Evolutionary conservation across 202 grass and related monocot genomes (phyloP).

Genomic region (Elaeis oleifera): DNA sequence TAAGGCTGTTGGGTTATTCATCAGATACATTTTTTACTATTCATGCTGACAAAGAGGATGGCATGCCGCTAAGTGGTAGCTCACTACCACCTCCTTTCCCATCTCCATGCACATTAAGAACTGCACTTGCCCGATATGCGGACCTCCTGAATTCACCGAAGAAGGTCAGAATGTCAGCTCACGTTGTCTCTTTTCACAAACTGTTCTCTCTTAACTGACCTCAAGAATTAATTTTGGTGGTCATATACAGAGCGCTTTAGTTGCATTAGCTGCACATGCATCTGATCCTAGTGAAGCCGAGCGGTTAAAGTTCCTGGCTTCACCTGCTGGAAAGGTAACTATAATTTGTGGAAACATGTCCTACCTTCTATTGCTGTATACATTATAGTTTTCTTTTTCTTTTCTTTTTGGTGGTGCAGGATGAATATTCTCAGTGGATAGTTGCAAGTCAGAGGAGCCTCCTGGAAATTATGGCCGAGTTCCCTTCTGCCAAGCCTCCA

Average conservation of each 20-base stretch:
- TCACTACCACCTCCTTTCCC: constrained; percentile 79
- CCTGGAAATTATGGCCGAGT: constrained; percentile 10
- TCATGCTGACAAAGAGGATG: constrained; percentile 83
- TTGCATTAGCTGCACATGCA: constrained; percentile 68
- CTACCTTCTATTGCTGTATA: no score
- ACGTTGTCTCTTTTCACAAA: neutral
- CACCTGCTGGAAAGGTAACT: constrained; percentile 72
- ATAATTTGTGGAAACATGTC: no score
- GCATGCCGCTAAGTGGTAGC: constrained; percentile 50
- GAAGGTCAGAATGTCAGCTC: constrained; percentile 44
- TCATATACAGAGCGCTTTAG: constrained; percentile 52
- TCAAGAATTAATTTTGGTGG: no score
- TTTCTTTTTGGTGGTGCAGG: no score
- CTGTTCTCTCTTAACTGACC: neutral
- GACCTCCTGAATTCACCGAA: constrained; percentile 98
- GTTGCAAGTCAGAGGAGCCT: constrained; percentile 6
- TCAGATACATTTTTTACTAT: constrained; percentile 77
- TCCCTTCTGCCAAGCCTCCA: constrained; percentile 6
- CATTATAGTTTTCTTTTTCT: no score
- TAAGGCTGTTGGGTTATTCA: constrained; percentile 60
- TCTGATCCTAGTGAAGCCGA: constrained; percentile 64
- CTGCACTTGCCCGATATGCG: constrained; percentile 73
- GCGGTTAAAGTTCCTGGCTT: constrained; percentile 67
- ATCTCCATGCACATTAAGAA: constrained; percentile 61
- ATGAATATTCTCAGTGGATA: constrained; percentile 9